Base-by-base conservation (phyloP, 1,284 basidiomycete genomes). In the Neotropicomus parvogracilis region DNA sequence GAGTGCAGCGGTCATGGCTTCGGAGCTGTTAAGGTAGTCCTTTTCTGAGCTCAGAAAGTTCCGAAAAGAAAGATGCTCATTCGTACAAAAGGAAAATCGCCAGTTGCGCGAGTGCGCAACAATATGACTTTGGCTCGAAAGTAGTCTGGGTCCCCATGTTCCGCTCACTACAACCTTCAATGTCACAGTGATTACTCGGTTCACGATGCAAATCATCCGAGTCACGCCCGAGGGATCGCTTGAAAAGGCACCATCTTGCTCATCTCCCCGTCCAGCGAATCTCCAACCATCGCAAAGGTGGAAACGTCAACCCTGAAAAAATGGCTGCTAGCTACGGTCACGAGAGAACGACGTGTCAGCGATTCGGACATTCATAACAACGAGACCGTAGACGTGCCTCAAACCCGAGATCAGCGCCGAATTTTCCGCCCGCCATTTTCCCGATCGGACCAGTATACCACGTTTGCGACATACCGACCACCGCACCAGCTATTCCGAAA, bases 361-460 rank as follows among this genome's bases (percentile, higher is more conserved):
- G 16, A 35, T 21, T 2, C 3, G 3, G 26, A 11, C 10, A 1
- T 14, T 10, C 2, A n/a, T 11, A 14, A 11, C 21, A 16, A 14
- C 27, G 4, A 3, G 3, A 8, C 9, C 6, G 31, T 26, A 13
- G 28, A 31, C 35, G 11, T 7, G 79, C 72, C 68, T 83, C 80
- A 50, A 83, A 82, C 12, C 80, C 80, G 17, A 81, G 67, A 56
- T 81, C 79, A 0, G 77, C 78, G 19, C 79, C 77, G 36, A 65
- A 70, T 9, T 55, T 52, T 6, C 65, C 62, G 9, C 75, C 75
- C 5, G 77, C 72, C 44, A 69, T 55, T 46, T 56, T 59, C 4
- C 70, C 80, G 2, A 80, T 57, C 0, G 78, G 78, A 0, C 79
- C 79, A 3, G 72, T 74, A 52, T 78, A 80, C 77, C 78, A 79